Percentiles rank a stretch among this genome's conserved stretches.
These are phyloP conservation scores for Zea luxurians DNA, from an alignment of 176 grass and related monocot species.

Conservation along the genomic window DNA sequence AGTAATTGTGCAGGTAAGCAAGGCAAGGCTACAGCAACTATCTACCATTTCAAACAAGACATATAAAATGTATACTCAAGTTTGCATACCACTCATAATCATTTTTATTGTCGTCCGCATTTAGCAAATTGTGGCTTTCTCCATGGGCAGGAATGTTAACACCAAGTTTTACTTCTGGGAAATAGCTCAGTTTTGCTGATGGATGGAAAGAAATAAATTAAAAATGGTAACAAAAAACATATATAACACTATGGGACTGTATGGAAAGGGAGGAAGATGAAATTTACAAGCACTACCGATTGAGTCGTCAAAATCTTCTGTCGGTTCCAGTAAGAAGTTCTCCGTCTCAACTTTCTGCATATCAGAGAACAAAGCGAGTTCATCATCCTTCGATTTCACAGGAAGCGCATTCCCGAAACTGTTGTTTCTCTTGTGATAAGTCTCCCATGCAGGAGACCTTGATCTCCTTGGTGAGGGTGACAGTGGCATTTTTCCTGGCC, in stretches of 20 bases:
- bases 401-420: slow-evolving; percentile 59
- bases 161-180: slow-evolving; percentile 67
- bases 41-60: slow-evolving; percentile 10
- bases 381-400: slow-evolving; percentile 73
- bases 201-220: background rate
- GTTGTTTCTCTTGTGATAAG: slow-evolving; percentile 55
- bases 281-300: slow-evolving; percentile 56
- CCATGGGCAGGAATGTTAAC: slow-evolving; percentile 62
- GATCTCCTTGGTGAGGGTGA: slow-evolving; percentile 64
- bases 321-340: slow-evolving; percentile 79
- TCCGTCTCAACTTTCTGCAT: slow-evolving; percentile 83
- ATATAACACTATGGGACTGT: slow-evolving; percentile 25
- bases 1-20: background rate
- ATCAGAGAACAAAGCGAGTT: slow-evolving; percentile 69
- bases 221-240: slow-evolving; percentile 19
- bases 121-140: slow-evolving; percentile 77
- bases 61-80: slow-evolving; percentile 29
- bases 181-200: slow-evolving; percentile 82
- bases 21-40: slow-evolving; percentile 11
- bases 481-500: slow-evolving; percentile 64
- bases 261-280: slow-evolving; percentile 24
- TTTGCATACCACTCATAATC: slow-evolving; percentile 90
- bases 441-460: slow-evolving; percentile 58
- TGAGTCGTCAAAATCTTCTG: slow-evolving; percentile 81
- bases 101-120: slow-evolving; percentile 79